Conservation (phyloP, 1,139 yeast species). For the Pichia sp. region DNA sequence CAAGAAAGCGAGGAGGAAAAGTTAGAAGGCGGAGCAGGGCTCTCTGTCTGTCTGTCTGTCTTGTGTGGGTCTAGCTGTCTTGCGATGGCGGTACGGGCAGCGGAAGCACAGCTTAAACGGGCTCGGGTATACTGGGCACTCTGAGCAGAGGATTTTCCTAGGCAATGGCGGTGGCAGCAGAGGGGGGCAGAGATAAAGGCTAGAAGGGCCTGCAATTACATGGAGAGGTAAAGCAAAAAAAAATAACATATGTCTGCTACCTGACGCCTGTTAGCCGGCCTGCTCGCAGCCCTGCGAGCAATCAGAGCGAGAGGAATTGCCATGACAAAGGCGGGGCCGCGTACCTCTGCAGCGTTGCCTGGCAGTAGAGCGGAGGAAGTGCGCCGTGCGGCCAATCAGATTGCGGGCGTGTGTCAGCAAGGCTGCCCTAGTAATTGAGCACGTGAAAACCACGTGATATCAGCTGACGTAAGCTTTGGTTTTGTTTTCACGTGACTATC, state of each 20-base stretch:
- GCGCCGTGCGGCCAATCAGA: background rate
- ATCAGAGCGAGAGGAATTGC: background rate
- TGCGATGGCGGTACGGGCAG: too few species aligned
- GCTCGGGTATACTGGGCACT: too few species aligned
- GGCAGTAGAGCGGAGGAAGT: background rate
- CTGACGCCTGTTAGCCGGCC: background rate
- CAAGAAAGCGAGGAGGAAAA: too few species aligned
- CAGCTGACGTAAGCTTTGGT: too few species aligned
- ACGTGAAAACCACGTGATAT: background rate
- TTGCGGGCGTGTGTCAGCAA: background rate
- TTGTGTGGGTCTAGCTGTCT: too few species aligned
- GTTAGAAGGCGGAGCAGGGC: too few species aligned
- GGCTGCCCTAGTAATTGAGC: background rate
- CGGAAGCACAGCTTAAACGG: too few species aligned
- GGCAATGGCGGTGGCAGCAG: too few species aligned
- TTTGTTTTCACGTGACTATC: background rate
- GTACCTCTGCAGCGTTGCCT: background rate
- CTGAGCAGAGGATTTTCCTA: too few species aligned
- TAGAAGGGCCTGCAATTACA: background rate
- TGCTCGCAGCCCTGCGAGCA: background rate
- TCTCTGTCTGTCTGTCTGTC: too few species aligned
- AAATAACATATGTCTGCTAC: background rate
- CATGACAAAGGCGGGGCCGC: background rate
- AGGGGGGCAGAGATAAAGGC: too few species aligned
- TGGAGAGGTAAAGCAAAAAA: background rate